Evolutionary conservation across 805 yeast genomes (phyloP), one percentile per base, ranked within the genome.

Genomic region (Cyberlindnera mrakii): DNA sequence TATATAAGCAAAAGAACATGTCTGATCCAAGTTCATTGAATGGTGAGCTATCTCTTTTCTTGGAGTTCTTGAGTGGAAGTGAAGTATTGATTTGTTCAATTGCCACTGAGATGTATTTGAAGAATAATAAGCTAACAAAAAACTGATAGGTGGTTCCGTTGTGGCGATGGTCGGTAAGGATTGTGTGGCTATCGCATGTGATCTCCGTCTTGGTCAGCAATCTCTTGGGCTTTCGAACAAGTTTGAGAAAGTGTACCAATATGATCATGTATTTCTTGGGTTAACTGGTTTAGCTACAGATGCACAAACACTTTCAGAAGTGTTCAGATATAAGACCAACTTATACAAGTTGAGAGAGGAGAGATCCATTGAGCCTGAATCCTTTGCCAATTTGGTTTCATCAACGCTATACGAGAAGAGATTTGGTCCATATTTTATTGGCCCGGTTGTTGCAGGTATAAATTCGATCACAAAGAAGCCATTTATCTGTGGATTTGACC

Each of bases 131-230:
- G 51, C 57, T 57, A 48, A 58, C 54, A 33, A 9, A 15, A 5
- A 10, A 18, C 39, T 3, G 11, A 37, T 43, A 63, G 88, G 97
- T 68, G 99, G 99, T 67, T 77, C 96, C 50, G 96, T 96, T 41
- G 95, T 95, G 30, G 99, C 99, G 51, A 93, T 93, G 99, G 83
- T 83, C 20, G 99, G 99, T 57, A 90, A 95, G 62, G 97, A 89
- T 55, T 93, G 99, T 72, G 90, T 93, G 43, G 99, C 98, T 27
- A 89, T 93, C 58, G 99, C 97, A 4, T 83, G 93, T 56, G 99
- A 93, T 67, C 72, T 93, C 60, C 82, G 98, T 58, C 72, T 93
- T 49, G 99, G 99, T 18, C 80, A 81, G 63, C 99, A 93, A 65
- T 86, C 96, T 6, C 71, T 93, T 19, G 97, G 98, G 43, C 79